Evolutionary conservation across 2,329 filamentous ascomycete species (phyloP), one percentile per base, ranked within the genome.

Genomic region (Fusarium dlaminii): DNA sequence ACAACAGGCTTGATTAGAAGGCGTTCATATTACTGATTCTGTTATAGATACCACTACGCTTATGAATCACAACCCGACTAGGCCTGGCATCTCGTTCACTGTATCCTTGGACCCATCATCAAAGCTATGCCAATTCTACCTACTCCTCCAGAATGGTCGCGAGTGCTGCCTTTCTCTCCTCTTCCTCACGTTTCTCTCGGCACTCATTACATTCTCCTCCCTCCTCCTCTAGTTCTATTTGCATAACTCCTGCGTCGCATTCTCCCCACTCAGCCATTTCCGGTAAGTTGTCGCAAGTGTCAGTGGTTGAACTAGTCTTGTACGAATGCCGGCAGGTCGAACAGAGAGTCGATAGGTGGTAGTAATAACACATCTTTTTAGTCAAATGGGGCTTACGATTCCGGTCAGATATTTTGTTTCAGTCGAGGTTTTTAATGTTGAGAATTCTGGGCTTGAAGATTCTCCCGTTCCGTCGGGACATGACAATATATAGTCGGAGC

Each of bases 41-140:
- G 1, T 3, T 17, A 12, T 10, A 4, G 5, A 17, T 12, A 13
- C 1, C 5, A 12, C 11, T 8, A 20, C 5, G 15, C 0, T 24
- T 10, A 10, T 34, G 22, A 20, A 20, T 10, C 10, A 5, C 0
- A 5, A 20, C 4, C 3, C 14, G 2, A 13, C 8, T 14, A 5
- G 9, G 20, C 6, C 8, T 5, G 2, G 2, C n/a, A 10, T n/a
- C 7, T 0, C 0, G 14, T 37, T 27, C 20, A 29, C 24, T 17
- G 7, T 9, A 17, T 4, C 2, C 3, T 17, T 11, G 3, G 7
- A 5, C 34, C 6, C 3, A 10, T 18, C 11, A 5, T 18, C 2
- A 8, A 6, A 22, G 20, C 24, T 40, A 29, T 9, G 14, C 3
- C 7, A 6, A 22, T 9, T 8, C 18, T 17, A 22, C 13, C 24